These are phyloP conservation scores for Blastobotrys proliferans DNA, from an alignment of 1,139 yeast species.

Conservation along the genomic window DNA sequence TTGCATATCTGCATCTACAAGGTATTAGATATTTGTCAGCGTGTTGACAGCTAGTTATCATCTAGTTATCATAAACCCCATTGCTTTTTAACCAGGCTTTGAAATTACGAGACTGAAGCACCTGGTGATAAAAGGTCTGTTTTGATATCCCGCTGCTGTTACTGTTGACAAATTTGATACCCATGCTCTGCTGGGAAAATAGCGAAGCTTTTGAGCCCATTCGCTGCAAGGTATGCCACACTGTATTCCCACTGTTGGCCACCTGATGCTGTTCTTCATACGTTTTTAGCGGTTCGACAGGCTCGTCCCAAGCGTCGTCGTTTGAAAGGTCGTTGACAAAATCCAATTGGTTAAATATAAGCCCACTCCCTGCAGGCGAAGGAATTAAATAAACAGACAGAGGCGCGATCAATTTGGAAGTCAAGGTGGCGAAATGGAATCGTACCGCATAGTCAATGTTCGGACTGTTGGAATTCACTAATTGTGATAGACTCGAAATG, in stretches of 20 bases:
- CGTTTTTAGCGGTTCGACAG: slow-evolving; percentile 7
- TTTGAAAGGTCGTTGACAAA: slow-evolving; percentile 13
- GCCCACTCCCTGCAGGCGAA: slow-evolving; percentile 8
- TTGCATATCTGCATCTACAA: not conserved
- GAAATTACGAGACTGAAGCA: slow-evolving; percentile 16
- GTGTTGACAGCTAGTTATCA: not conserved
- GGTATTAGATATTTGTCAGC: not conserved
- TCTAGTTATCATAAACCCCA: slow-evolving; percentile 9
- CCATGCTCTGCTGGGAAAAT: slow-evolving; percentile 11
- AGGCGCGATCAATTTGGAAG: slow-evolving; percentile 25
- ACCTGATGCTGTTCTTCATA: slow-evolving; percentile 1
- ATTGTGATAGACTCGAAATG: slow-evolving; percentile 14
- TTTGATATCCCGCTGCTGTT: slow-evolving; percentile 9
- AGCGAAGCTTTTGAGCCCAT: slow-evolving; percentile 12
- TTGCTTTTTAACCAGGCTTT: slow-evolving; percentile 20
- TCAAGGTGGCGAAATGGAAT: slow-evolving; percentile 28
- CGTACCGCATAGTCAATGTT: slow-evolving; percentile 15
- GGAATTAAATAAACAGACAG: slow-evolving; percentile 21
- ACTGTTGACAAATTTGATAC: slow-evolving; percentile 10
- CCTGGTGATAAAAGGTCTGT: slow-evolving; percentile 19
- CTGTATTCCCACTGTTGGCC: not conserved
- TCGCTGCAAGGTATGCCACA: slow-evolving; percentile 13
- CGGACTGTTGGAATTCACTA: slow-evolving; percentile 5
- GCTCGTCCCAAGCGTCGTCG: slow-evolving; percentile 9
- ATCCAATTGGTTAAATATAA: slow-evolving; percentile 15